phyloP scores from a whole-genome alignment of 352 stramenopile species.

The Phytopythium kandeliae region DNA sequence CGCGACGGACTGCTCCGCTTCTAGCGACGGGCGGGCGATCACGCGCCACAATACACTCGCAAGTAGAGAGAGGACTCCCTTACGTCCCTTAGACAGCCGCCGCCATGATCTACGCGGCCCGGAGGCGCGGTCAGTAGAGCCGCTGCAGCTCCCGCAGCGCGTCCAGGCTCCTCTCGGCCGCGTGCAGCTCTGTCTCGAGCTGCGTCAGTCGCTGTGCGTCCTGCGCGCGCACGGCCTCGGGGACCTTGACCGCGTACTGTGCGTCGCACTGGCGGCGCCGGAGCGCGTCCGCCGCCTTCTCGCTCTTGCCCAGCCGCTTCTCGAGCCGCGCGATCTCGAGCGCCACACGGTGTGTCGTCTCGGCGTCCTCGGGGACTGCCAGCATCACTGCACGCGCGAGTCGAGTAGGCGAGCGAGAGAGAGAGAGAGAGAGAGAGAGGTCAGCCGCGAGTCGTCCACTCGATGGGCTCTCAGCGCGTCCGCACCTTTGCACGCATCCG shows the following conservation, averaged over 20 bases:
- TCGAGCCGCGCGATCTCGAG: slow-evolving; percentile 56
- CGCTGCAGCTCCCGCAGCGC: slow-evolving; percentile 49
- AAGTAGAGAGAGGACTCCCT: too few relatives aligned
- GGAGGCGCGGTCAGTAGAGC: slow-evolving; percentile 30
- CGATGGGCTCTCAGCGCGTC: too few relatives aligned
- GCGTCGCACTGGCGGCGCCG: slow-evolving; percentile 28
- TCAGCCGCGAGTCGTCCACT: too few relatives aligned
- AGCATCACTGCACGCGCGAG: slow-evolving; percentile 44
- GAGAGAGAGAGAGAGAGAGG: too few relatives aligned
- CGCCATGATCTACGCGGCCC: neutral
- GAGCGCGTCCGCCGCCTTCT: slow-evolving; percentile 38
- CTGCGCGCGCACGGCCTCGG: slow-evolving; percentile 54
- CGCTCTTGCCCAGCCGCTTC: slow-evolving; percentile 58
- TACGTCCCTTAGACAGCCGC: too few relatives aligned
- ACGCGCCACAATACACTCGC: too few relatives aligned
- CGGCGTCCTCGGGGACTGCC: slow-evolving; percentile 49
- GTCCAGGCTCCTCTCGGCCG: slow-evolving; percentile 42
- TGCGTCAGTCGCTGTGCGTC: slow-evolving; percentile 49
- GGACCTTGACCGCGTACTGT: slow-evolving; percentile 63
- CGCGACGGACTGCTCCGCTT: too few relatives aligned
- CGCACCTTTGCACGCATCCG: slow-evolving; percentile 46
- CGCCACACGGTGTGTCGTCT: slow-evolving; percentile 59
- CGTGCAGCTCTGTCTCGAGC: slow-evolving; percentile 47
- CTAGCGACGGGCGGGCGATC: too few relatives aligned
- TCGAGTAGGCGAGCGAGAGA: too few relatives aligned